Conservation (phyloP, 495 filamentous ascomycete species). For the Rostrohypoxylon terebratum region DNA sequence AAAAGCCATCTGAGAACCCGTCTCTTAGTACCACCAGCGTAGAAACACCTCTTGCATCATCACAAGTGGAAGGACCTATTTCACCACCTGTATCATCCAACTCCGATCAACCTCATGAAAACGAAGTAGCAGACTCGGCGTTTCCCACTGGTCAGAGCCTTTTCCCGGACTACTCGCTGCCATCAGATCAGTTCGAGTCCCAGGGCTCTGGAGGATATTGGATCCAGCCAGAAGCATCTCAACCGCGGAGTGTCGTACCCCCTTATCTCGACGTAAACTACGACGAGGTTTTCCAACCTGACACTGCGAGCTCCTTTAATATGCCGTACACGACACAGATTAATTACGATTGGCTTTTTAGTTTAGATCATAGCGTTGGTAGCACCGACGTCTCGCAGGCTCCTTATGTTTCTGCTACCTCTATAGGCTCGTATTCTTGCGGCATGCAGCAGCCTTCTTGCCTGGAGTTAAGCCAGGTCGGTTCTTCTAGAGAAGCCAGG, state of each 20-base stretch:
- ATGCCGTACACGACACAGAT: slow-evolving; percentile 67
- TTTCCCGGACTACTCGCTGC: slow-evolving; percentile 30
- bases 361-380: slow-evolving; percentile 41
- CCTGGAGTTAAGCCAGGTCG: slow-evolving; percentile 8
- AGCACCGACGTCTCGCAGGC: slow-evolving; percentile 8
- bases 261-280: slow-evolving; percentile 51
- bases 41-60: slow-evolving; percentile 3
- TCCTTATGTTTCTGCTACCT: slow-evolving; percentile 30
- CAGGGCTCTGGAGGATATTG: slow-evolving; percentile 29
- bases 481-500: slow-evolving; percentile 12
- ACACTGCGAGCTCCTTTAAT: slow-evolving; percentile 66
- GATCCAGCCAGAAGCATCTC: slow-evolving; percentile 19
- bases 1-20: slow-evolving; percentile 49
- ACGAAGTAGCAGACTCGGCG: slow-evolving; percentile 20
- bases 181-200: slow-evolving; percentile 25
- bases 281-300: slow-evolving; percentile 56
- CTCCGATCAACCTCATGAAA: slow-evolving; percentile 33
- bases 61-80: slow-evolving; percentile 36
- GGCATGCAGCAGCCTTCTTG: slow-evolving; percentile 15
- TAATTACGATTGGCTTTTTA: slow-evolving; percentile 70
- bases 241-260: slow-evolving; percentile 22
- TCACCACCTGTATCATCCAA: slow-evolving; percentile 39
- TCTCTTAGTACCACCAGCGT: slow-evolving; percentile 15
- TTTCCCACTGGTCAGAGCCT: slow-evolving; percentile 22
- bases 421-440: slow-evolving; percentile 22